Percentiles rank a stretch among this genome's conserved stretches.
Conservation (phyloP, 257 asterid species). For the Echium plantagineum region DNA sequence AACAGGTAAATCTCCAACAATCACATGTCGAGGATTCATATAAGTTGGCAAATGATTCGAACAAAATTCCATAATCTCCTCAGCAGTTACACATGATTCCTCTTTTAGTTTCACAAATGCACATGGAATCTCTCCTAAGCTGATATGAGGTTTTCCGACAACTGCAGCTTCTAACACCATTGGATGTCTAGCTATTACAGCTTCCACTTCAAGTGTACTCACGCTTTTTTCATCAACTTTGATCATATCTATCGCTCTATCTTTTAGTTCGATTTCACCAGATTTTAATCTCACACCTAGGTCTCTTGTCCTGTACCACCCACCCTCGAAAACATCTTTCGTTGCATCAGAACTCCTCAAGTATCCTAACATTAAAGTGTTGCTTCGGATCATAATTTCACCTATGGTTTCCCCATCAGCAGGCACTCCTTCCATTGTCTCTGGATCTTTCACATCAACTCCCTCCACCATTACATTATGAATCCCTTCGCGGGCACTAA, state of each 20-base stretch:
- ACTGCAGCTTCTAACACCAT: constrained; percentile 55
- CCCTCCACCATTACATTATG: constrained; percentile 39
- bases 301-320: constrained; percentile 70
- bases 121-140: constrained; percentile 59
- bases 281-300: constrained; percentile 41
- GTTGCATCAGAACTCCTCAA: constrained; percentile 33
- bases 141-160: constrained; percentile 50
- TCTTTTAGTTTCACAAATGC: constrained; percentile 62
- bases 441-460: constrained; percentile 44
- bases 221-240: constrained; percentile 39
- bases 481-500: constrained; percentile 37
- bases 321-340: constrained; percentile 42
- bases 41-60: constrained; percentile 28
- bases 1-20: constrained; percentile 54
- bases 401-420: constrained; percentile 48
- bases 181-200: constrained; percentile 34
- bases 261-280: constrained; percentile 50
- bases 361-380: constrained; percentile 58
- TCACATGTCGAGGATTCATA: constrained; percentile 47
- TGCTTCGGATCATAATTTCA: constrained; percentile 61
- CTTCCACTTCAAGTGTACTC: constrained; percentile 53
- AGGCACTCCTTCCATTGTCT: constrained; percentile 47
- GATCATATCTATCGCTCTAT: constrained; percentile 40
- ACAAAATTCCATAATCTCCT: constrained; percentile 43
- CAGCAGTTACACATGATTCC: constrained; percentile 19